These are phyloP conservation scores for Sporothrix mexicana DNA, from an alignment of 2,329 filamentous ascomycete species.

Conservation along the genomic window DNA sequence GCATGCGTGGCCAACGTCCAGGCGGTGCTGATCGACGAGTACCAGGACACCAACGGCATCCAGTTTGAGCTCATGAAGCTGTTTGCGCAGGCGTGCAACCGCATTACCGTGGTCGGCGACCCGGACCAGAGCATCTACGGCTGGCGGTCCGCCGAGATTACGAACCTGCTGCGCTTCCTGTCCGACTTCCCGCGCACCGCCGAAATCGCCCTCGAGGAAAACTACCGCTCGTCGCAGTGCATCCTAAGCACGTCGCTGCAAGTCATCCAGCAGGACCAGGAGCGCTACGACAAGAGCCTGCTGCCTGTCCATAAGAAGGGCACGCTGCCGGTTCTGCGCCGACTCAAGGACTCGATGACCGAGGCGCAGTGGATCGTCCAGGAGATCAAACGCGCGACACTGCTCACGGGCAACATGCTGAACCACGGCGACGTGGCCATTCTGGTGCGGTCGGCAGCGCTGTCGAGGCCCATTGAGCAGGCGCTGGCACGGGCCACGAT, in stretches of 20 bases:
- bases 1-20: conserved; percentile 88
- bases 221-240: conserved; percentile 87
- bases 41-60: conserved; percentile 94
- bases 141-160: conserved; percentile 90
- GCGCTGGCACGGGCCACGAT: conserved; percentile 81
- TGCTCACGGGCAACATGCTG: conserved; percentile 76
- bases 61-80: conserved; percentile 95
- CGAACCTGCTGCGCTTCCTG: conserved; percentile 81
- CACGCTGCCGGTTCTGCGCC: conserved; percentile 79
- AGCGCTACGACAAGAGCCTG: conserved; percentile 78
- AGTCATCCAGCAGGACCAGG: conserved; percentile 88
- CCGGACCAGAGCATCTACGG: conserved; percentile 98
- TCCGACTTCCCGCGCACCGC: conserved; percentile 77
- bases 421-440: conserved; percentile 81
- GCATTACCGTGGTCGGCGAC: conserved; percentile 95
- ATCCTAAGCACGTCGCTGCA: conserved; percentile 81
- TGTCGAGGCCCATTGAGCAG: conserved; percentile 86
- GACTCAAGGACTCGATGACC: conserved; percentile 68
- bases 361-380: conserved; percentile 90
- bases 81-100: conserved; percentile 72
- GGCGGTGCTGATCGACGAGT: conserved; percentile 92
- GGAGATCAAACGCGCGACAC: conserved; percentile 74
- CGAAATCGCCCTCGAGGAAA: conserved; percentile 86
- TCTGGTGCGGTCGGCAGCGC: conserved; percentile 78
- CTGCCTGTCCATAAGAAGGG: conserved; percentile 81